These are phyloP conservation scores for Saccharum spontaneum DNA, from an alignment of 176 grass and related monocot genomes.

Conservation along the genomic window DNA sequence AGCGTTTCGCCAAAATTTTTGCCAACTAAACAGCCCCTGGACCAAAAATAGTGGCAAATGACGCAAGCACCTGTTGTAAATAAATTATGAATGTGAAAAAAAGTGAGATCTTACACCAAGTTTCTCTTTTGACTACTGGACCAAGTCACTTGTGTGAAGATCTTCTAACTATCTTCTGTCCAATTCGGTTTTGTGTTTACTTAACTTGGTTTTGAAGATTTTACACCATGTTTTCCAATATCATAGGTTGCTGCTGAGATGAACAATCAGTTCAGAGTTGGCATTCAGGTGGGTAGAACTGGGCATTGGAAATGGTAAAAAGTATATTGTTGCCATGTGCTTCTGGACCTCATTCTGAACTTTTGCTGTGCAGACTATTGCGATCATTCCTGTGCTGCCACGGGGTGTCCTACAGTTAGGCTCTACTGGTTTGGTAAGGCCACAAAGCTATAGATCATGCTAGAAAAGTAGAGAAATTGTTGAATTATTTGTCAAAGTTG, in stretches of 20 bases:
- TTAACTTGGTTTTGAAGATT: neutral
- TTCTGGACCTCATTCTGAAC: slow-evolving; percentile 30
- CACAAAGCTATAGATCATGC: slow-evolving; percentile 11
- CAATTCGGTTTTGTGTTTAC: neutral
- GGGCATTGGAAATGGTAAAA: neutral
- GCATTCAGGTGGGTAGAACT: slow-evolving; percentile 61
- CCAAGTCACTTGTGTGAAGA: neutral
- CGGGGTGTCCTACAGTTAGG: slow-evolving; percentile 74
- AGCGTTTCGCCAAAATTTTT: too few species aligned
- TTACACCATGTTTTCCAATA: slow-evolving; percentile 17
- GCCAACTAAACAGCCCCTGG: too few species aligned
- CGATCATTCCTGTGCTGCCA: slow-evolving; percentile 75
- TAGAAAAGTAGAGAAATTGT: slow-evolving; percentile 11
- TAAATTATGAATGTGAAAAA: neutral
- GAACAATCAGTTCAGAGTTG: slow-evolving; percentile 53
- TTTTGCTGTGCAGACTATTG: slow-evolving; percentile 63
- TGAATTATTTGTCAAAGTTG: neutral
- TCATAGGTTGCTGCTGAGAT: slow-evolving; percentile 64
- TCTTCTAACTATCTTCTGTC: neutral
- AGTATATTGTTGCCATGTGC: neutral
- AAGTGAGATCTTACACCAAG: neutral
- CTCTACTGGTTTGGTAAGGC: slow-evolving; percentile 62
- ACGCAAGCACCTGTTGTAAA: neutral
- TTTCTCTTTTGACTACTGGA: neutral
- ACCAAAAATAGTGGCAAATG: slow-evolving; percentile 2